Percentiles rank a stretch among this genome's conserved stretches.
These are phyloP conservation scores for Gastroboletus turbinatus DNA, from an alignment of 1,284 basidiomycete genomes.

Conservation along the genomic window DNA sequence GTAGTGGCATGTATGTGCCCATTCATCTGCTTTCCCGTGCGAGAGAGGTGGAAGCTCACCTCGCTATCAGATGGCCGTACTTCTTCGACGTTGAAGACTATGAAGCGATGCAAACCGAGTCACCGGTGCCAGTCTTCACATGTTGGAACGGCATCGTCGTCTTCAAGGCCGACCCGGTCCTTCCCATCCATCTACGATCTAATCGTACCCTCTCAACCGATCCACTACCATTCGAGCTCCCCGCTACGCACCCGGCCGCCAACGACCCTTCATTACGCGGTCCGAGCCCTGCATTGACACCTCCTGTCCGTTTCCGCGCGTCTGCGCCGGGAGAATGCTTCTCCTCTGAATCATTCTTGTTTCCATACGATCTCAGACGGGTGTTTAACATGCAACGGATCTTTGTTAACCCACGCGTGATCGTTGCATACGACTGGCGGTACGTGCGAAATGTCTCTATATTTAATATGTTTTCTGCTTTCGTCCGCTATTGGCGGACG, in stretches of 20 bases:
- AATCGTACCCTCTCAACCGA: conserved; percentile 33
- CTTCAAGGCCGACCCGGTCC: conserved; percentile 47
- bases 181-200: conserved; percentile 35
- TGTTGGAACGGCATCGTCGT: conserved; percentile 65
- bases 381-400: conserved; percentile 39
- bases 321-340: conserved; percentile 45
- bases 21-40: neutral
- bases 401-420: conserved; percentile 21
- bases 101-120: conserved; percentile 38
- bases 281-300: conserved; percentile 34
- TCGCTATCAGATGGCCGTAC: conserved; percentile 47
- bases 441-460: conserved; percentile 7
- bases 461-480: neutral
- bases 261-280: conserved; percentile 12
- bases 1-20: conserved; percentile 16
- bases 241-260: conserved; percentile 17
- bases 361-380: conserved; percentile 55
- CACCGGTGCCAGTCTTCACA: conserved; percentile 49
- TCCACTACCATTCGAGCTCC: conserved; percentile 19
- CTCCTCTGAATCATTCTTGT: conserved; percentile 53
- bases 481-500: neutral
- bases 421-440: conserved; percentile 23
- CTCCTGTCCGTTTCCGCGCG: conserved; percentile 46
- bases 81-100: conserved; percentile 41
- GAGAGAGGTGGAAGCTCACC: neutral